Percentiles rank a stretch among this genome's conserved stretches.
These are phyloP conservation scores for Aspergillus uvarum DNA, from an alignment of 2,329 filamentous ascomycete genomes.

Conservation along the genomic window DNA sequence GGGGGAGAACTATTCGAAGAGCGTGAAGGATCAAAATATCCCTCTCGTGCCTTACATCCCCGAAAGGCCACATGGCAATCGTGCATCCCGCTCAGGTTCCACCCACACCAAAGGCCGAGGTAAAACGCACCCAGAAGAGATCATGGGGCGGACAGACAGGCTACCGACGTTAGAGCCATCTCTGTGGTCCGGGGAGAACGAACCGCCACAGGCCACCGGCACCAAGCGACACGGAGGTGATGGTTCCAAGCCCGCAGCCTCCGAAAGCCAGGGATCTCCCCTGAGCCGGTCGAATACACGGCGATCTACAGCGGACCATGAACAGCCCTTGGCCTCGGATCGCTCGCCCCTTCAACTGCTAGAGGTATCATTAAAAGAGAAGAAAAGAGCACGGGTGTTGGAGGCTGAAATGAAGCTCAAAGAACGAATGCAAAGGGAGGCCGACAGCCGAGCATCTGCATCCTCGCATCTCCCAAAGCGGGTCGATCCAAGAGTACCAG, in stretches of 20 bases:
- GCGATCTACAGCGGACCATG: constrained; percentile 30
- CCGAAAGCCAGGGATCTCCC: constrained; percentile 21
- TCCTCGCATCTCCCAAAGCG: neutral
- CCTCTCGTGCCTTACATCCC: constrained; percentile 33
- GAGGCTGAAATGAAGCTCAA: constrained; percentile 75
- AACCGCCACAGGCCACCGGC: constrained; percentile 1
- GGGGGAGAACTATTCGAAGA: constrained; percentile 3
- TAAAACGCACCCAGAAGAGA: constrained; percentile 13
- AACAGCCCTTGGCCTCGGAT: constrained; percentile 66
- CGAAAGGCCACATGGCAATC: constrained; percentile 12
- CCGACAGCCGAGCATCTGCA: constrained; percentile 11
- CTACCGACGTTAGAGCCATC: constrained; percentile 10
- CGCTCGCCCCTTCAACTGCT: constrained; percentile 90
- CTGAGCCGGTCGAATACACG: constrained; percentile 34
- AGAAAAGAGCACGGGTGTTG: constrained; percentile 80
- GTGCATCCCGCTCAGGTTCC: constrained; percentile 26
- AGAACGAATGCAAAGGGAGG: constrained; percentile 49
- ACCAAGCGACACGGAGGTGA: constrained; percentile 10
- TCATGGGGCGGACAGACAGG: constrained; percentile 15
- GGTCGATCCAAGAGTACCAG: neutral
- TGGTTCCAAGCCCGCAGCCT: constrained; percentile 11
- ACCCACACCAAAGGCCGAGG: constrained; percentile 20
- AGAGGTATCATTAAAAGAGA: constrained; percentile 90
- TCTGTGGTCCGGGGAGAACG: constrained; percentile 8
- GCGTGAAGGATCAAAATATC: neutral